Conservation (phyloP, 208 protist genomes). For the Crithidia thermophila region DNA sequence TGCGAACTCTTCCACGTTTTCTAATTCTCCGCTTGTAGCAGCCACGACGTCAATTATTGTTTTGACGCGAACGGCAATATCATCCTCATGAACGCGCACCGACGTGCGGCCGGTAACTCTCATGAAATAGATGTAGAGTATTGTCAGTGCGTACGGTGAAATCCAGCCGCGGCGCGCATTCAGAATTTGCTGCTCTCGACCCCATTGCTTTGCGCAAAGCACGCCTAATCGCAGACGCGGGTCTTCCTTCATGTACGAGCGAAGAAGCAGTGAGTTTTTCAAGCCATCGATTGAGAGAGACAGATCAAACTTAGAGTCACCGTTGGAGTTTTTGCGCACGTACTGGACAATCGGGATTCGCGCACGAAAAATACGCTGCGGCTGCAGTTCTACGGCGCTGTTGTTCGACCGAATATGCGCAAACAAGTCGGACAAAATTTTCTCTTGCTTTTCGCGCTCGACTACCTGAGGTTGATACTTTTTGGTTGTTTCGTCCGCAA, state of each 20-base stretch:
- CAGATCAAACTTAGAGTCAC: constrained; percentile 64
- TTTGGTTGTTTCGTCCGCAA: neutral
- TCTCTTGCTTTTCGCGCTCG: constrained; percentile 46
- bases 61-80: constrained; percentile 25
- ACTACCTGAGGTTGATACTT: constrained; percentile 28
- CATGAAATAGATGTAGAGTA: constrained; percentile 86
- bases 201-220: constrained; percentile 73
- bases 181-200: constrained; percentile 59
- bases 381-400: constrained; percentile 24
- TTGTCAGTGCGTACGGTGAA: constrained; percentile 82
- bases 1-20: constrained; percentile 30
- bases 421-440: constrained; percentile 51
- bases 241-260: constrained; percentile 66
- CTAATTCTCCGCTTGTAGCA: neutral
- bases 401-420: constrained; percentile 35
- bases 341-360: constrained; percentile 73
- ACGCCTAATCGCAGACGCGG: constrained; percentile 57
- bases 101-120: constrained; percentile 35
- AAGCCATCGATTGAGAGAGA: constrained; percentile 73
- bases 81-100: constrained; percentile 37
- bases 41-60: constrained; percentile 17
- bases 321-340: constrained; percentile 7
- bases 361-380: constrained; percentile 77
- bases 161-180: constrained; percentile 80
- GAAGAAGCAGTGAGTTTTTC: constrained; percentile 70